Percentiles rank a stretch among this genome's conserved stretches.
Evolutionary conservation across 192 early-diverging fungal genomes (phyloP).

Genomic region (Endogone sp.): DNA sequence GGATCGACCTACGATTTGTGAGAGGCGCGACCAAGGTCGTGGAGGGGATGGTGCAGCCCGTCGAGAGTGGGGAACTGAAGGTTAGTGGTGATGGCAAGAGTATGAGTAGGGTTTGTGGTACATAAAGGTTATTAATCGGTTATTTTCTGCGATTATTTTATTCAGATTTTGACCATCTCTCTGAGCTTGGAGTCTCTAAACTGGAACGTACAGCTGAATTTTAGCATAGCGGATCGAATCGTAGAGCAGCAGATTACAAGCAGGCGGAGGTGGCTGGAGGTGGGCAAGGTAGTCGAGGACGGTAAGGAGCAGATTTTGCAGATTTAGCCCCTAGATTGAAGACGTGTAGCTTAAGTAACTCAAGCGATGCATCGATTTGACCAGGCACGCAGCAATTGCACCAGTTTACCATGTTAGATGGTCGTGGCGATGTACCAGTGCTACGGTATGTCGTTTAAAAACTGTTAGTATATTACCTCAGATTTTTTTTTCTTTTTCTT

Average conservation of each 20-base stretch:
- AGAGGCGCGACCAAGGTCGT: conserved; percentile 50
- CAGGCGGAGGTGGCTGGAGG: conserved; percentile 16
- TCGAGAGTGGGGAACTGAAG: conserved; percentile 54
- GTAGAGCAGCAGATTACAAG: conserved; percentile 23
- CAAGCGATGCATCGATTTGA: neutral
- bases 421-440: conserved; percentile 46
- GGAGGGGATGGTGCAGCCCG: conserved; percentile 51
- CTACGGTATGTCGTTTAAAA: conserved; percentile 35
- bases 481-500: neutral
- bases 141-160: conserved; percentile 2
- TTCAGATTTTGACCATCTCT: conserved; percentile 37
- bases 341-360: neutral
- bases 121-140: conserved; percentile 3
- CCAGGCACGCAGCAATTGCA: neutral
- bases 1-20: conserved; percentile 42
- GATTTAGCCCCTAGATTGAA: neutral
- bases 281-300: neutral
- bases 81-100: conserved; percentile 29
- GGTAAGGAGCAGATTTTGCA: neutral
- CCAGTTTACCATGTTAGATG: conserved; percentile 39
- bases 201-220: conserved; percentile 44
- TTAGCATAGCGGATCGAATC: conserved; percentile 18
- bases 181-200: conserved; percentile 36
- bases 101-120: neutral
- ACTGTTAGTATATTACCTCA: conserved; percentile 5